Percentiles rank a stretch among this genome's conserved stretches.
Evolutionary conservation across 2,329 filamentous ascomycete genomes (phyloP).

Genomic region (Conoideocrella luteorostrata): DNA sequence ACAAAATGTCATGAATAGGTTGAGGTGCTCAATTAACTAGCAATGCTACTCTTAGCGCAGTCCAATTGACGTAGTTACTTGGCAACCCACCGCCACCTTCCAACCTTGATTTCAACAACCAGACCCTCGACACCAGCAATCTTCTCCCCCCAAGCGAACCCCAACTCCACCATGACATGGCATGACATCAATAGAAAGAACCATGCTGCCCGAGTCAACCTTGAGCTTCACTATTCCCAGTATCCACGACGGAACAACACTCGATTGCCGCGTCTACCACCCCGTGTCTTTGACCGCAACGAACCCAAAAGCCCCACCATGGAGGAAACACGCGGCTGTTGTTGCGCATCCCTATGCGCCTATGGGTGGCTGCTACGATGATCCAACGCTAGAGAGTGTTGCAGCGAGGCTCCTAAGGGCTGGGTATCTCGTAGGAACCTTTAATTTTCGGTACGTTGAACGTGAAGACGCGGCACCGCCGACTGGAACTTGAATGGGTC

Average conservation of each 20-base stretch:
- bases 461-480: neutral
- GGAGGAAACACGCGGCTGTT: constrained; percentile 50
- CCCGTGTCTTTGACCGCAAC: constrained; percentile 40
- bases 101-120: too few species aligned
- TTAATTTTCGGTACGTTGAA: constrained; percentile 73
- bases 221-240: constrained; percentile 76
- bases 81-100: too few species aligned
- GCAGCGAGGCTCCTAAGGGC: constrained; percentile 57
- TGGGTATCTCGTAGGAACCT: constrained; percentile 75
- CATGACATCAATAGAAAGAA: constrained; percentile 7
- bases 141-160: too few species aligned
- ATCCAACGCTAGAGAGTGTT: constrained; percentile 66
- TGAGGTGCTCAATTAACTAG: too few species aligned
- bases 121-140: too few species aligned
- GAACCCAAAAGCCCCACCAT: constrained; percentile 27
- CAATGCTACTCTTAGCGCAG: too few species aligned
- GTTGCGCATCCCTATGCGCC: constrained; percentile 89
- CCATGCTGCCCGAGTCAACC: constrained; percentile 50
- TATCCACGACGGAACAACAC: constrained; percentile 65
- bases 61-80: too few species aligned
- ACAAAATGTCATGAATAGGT: too few species aligned
- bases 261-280: constrained; percentile 82
- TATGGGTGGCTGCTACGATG: constrained; percentile 79
- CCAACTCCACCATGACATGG: neutral
- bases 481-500: too few species aligned